phyloP scores from a whole-genome alignment of 768 basidiomycete genomes.

The Leucosporidium creatinivorum region DNA sequence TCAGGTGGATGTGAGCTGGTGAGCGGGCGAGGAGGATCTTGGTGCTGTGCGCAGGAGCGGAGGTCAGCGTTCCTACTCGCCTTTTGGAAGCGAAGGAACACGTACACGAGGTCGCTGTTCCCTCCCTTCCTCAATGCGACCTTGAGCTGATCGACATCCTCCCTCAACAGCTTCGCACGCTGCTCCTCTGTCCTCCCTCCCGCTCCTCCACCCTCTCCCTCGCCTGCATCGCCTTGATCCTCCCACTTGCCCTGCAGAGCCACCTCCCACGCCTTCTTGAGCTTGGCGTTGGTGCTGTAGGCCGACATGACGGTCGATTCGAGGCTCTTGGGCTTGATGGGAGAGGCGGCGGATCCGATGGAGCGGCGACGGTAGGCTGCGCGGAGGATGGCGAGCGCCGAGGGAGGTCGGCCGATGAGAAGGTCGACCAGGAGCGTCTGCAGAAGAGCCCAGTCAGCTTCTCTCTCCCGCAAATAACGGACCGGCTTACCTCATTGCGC shows the following conservation, averaged over 20 bases:
- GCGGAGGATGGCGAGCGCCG: slow-evolving; percentile 22
- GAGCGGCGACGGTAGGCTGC: slow-evolving; percentile 22
- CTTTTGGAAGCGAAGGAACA: background rate
- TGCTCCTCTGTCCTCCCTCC: background rate
- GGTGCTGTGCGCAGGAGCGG: background rate
- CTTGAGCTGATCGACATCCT: slow-evolving; percentile 30
- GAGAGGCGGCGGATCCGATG: background rate
- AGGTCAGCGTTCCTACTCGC: background rate
- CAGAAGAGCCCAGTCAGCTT: background rate
- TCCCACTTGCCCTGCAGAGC: slow-evolving; percentile 28
- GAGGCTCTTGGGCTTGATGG: slow-evolving; percentile 14
- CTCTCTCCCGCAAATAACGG: background rate
- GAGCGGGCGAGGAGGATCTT: slow-evolving; percentile 32
- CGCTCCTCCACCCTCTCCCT: background rate
- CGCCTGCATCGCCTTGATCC: background rate
- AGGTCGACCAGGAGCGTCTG: slow-evolving; percentile 28
- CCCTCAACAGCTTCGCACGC: slow-evolving; percentile 7
- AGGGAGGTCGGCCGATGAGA: slow-evolving; percentile 17
- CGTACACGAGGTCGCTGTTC: slow-evolving; percentile 25
- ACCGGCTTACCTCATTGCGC: slow-evolving; percentile 16
- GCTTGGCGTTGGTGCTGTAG: slow-evolving; percentile 10
- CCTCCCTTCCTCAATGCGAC: slow-evolving; percentile 24
- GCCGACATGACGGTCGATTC: slow-evolving; percentile 25
- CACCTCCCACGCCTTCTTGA: slow-evolving; percentile 27
- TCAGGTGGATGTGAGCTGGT: slow-evolving; percentile 6